phyloP scores from a whole-genome alignment of 1,284 basidiomycete genomes.

The Cystobasidium slooffiae region DNA sequence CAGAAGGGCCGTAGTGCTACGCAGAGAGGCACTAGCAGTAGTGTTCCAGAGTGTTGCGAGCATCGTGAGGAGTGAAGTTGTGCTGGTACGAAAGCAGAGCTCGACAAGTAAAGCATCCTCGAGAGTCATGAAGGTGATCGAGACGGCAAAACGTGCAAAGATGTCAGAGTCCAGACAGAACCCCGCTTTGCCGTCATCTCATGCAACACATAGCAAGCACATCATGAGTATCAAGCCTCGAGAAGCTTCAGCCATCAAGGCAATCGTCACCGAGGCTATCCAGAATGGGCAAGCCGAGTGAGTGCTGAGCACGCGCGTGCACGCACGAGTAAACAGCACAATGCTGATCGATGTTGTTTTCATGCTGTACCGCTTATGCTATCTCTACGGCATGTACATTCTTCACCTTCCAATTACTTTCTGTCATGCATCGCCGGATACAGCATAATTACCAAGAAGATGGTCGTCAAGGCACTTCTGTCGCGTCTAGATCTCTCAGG shows the following conservation, averaged over 20 bases:
- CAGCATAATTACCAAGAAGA: constrained; percentile 42
- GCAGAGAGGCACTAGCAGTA: neutral
- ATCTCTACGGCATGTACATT: too few relatives aligned
- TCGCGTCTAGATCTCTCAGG: constrained; percentile 13
- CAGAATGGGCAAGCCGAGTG: constrained; percentile 31
- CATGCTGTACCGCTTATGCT: too few relatives aligned
- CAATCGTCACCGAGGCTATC: constrained; percentile 27
- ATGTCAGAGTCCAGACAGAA: neutral
- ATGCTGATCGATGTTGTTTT: constrained; percentile 5
- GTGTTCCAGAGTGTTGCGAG: neutral
- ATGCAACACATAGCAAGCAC: neutral
- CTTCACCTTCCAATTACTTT: too few relatives aligned
- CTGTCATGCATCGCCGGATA: too few relatives aligned
- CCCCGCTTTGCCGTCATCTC: neutral
- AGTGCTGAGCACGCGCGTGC: neutral
- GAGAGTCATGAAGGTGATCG: neutral
- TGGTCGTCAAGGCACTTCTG: constrained; percentile 14
- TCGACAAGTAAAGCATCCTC: neutral
- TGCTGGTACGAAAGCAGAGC: neutral
- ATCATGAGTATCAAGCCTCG: constrained; percentile 18
- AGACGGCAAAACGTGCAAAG: neutral
- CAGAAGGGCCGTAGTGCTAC: neutral
- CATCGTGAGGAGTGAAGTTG: neutral
- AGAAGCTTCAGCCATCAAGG: neutral
- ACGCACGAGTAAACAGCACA: constrained; percentile 8